phyloP scores from a whole-genome alignment of 2,329 filamentous ascomycete genomes.

The Rhynchosporium graminicola region DNA sequence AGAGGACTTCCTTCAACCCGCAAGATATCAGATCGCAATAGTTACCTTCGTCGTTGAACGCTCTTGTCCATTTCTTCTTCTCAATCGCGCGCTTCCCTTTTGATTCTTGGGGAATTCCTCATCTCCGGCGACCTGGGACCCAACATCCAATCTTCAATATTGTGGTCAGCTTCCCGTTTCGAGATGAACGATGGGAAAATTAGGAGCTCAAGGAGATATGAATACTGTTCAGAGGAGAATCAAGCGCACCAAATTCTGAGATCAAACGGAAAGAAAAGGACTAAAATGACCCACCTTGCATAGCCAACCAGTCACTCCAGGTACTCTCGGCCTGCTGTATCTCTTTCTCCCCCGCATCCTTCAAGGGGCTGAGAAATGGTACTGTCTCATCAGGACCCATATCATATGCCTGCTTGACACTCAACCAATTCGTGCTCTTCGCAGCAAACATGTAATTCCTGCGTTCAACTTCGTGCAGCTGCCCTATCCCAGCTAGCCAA shows the following conservation, averaged over 20 bases:
- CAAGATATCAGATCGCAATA: neutral
- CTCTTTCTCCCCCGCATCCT: slow-evolving; percentile 74
- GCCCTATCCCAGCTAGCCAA: slow-evolving; percentile 77
- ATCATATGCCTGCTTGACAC: slow-evolving; percentile 89
- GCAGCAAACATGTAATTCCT: slow-evolving; percentile 94
- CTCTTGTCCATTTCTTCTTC: neutral
- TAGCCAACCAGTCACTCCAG: slow-evolving; percentile 94
- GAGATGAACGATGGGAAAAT: neutral
- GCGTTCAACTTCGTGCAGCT: slow-evolving; percentile 83
- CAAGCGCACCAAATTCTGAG: neutral
- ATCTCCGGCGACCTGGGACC: slow-evolving; percentile 54
- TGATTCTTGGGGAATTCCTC: slow-evolving; percentile 21
- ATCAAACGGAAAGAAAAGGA: neutral
- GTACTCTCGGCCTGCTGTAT: slow-evolving; percentile 78
- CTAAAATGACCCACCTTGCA: slow-evolving; percentile 59
- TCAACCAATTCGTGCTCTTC: slow-evolving; percentile 88
- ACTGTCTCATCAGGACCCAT: slow-evolving; percentile 80
- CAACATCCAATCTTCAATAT: slow-evolving; percentile 80
- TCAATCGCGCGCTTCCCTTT: slow-evolving; percentile 29
- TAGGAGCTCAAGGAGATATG: neutral
- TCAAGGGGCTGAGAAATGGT: slow-evolving; percentile 84
- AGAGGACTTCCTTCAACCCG: too few relatives aligned
- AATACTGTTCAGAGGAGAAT: neutral
- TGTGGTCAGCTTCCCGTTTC: neutral
- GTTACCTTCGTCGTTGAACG: neutral